Conservation (phyloP, 805 yeast species). For the Saturnispora serradocipensis region DNA sequence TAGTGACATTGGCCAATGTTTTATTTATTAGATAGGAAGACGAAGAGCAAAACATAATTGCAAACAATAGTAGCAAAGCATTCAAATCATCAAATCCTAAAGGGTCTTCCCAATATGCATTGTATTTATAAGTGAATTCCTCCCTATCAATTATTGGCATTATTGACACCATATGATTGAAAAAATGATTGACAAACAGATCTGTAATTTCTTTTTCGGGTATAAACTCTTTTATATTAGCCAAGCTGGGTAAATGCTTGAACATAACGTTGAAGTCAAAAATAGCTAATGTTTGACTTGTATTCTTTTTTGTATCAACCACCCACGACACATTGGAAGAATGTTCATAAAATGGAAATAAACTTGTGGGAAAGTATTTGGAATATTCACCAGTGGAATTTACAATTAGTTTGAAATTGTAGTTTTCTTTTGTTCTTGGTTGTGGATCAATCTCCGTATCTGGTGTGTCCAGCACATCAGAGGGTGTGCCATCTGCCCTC, state of each 20-base stretch:
- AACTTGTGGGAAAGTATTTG: conserved; percentile 16
- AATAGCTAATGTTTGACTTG: conserved; percentile 9
- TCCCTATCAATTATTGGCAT: conserved; percentile 18
- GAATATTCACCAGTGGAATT: conserved; percentile 19
- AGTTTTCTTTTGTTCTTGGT: conserved; percentile 11
- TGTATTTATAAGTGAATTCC: conserved; percentile 16
- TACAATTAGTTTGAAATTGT: conserved; percentile 17
- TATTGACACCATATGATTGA: conserved; percentile 15
- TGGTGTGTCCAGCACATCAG: not conserved
- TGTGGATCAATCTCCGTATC: conserved; percentile 14
- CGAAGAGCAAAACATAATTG: conserved; percentile 18
- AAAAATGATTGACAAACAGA: conserved; percentile 15
- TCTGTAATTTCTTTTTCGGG: conserved; percentile 13
- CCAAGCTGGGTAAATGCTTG: conserved; percentile 9
- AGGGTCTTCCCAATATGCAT: conserved; percentile 11
- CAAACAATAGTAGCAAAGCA: conserved; percentile 12
- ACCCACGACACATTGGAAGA: conserved; percentile 15
- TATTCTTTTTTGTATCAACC: conserved; percentile 6
- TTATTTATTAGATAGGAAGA: conserved; percentile 10
- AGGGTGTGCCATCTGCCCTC: not conserved
- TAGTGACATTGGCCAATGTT: not conserved
- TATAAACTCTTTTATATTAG: conserved; percentile 8
- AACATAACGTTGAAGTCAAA: conserved; percentile 15
- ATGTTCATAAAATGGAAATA: conserved; percentile 17
- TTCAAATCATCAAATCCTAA: conserved; percentile 10